Evolutionary conservation across 1,284 basidiomycete genomes (phyloP).

Genomic region (Entoloma clypeatum): DNA sequence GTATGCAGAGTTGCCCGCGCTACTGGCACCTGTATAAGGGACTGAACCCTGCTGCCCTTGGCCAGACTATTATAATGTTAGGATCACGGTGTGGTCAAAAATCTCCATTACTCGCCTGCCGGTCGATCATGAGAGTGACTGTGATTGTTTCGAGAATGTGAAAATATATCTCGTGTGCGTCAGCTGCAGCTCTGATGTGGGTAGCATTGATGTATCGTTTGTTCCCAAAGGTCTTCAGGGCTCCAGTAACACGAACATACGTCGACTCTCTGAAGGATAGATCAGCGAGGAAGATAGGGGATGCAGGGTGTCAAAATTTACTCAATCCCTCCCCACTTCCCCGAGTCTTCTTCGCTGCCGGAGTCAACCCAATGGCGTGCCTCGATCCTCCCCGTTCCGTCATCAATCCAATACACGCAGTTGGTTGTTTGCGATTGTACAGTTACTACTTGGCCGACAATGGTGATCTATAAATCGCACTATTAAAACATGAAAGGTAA

Average conservation of each 20-base stretch:
- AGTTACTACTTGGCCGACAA: conserved; percentile 81
- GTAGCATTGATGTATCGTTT: conserved; percentile 82
- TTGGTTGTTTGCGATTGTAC: conserved; percentile 78
- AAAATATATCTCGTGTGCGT: conserved; percentile 82
- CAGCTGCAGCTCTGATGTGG: conserved; percentile 65
- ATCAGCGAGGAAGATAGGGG: conserved; percentile 1
- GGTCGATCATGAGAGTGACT: conserved; percentile 44
- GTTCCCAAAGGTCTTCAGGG: conserved; percentile 81
- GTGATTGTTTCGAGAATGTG: conserved; percentile 61
- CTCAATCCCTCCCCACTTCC: conserved; percentile 44
- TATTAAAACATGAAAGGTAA: conserved; percentile 8
- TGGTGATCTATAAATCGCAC: conserved; percentile 45
- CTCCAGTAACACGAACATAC: conserved; percentile 87
- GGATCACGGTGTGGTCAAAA: background rate
- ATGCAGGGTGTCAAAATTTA: conserved; percentile 26
- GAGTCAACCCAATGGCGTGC: conserved; percentile 88
- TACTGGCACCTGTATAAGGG: conserved; percentile 15
- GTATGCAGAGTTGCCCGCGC: conserved; percentile 28
- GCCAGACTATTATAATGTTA: conserved; percentile 22
- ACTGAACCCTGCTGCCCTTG: conserved; percentile 17
- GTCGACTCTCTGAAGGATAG: conserved; percentile 56
- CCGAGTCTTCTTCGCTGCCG: conserved; percentile 43
- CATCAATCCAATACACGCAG: conserved; percentile 78
- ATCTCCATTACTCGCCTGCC: conserved; percentile 28
- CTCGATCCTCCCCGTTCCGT: conserved; percentile 88